Base-by-base conservation (phyloP, 441 rosid species). In the Geranium incanum region DNA sequence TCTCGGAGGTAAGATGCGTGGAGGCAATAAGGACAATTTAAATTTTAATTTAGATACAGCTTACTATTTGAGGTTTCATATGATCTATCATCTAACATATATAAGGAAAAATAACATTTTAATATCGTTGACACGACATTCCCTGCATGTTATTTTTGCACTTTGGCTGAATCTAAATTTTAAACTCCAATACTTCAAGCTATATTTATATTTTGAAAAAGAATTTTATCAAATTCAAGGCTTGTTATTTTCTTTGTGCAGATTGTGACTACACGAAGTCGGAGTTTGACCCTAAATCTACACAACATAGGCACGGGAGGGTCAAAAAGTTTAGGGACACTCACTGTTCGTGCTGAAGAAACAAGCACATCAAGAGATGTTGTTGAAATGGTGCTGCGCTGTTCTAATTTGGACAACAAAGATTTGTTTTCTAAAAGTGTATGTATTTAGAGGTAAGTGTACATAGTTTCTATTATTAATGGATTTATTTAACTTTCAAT, bases 401-500 rank as follows among this genome's bases (percentile, higher is more conserved):
- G 91, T 75, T 70, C 76, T 70, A 74, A 80, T 64, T 79, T 92
- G 84, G 92, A 79, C 69, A 87, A 88, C 75, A 89, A 86, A 72
- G 98, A 89, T 68, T 1, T 85, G 67, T 87, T 92, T 74, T 92
- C 98, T 71, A 84, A 81, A 72, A 92, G 95, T 79, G 97, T 92
- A 77, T 8, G 89, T 76, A 41, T 48, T 77, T 60, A 59, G 45
- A 66, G 41, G 15, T 70, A 68, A 6, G 66, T 59, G 33, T 52
- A 52, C 36, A 0, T 66, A 7, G 9, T 72, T 37, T 6, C 12
- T 52, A 36, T 78, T 63, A 52, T 55, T 21, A 15, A 12, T 63
- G 55, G 71, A 41, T 68, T 28, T 9, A 39, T 72, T 13, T 21
- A 71, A 57, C 68, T 65, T 5, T 19, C 36, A 74, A 57, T n/a